Conservation (phyloP, 2,329 filamentous ascomycete species). For the Epichloe scottii region DNA sequence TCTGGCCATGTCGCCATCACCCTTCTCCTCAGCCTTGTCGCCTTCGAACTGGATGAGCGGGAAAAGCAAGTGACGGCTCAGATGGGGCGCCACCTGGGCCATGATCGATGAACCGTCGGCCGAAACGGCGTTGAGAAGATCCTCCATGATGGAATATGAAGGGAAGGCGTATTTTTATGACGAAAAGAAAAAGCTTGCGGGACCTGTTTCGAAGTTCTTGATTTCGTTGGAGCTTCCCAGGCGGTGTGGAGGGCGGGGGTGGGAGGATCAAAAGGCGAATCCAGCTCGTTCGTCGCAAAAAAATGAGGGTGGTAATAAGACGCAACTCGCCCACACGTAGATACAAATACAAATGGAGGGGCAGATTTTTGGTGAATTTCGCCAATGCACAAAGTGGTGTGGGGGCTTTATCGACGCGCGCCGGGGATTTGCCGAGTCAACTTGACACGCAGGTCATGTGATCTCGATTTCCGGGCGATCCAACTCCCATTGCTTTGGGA, state of each 20-base stretch:
- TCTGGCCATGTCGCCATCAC: conserved; percentile 41
- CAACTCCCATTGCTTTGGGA: not conserved
- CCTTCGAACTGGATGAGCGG: conserved; percentile 87
- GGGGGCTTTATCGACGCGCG: conserved; percentile 15
- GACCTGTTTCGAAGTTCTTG: not conserved
- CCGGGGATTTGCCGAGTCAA: conserved; percentile 22
- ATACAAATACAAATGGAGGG: conserved; percentile 23
- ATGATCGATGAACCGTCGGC: conserved; percentile 68
- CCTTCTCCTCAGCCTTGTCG: conserved; percentile 67
- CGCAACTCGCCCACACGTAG: conserved; percentile 7
- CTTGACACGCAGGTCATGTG: conserved; percentile 23
- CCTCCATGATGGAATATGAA: conserved; percentile 21
- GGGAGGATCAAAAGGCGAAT: not conserved
- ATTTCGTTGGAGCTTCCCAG: not conserved
- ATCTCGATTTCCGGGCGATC: conserved; percentile 9
- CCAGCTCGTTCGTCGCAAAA: conserved; percentile 2
- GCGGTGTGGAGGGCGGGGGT: not conserved
- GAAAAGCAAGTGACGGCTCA: conserved; percentile 94
- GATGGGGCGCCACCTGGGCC: conserved; percentile 77
- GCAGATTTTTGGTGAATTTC: conserved; percentile 31
- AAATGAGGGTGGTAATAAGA: conserved; percentile 2
- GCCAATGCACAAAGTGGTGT: conserved; percentile 25
- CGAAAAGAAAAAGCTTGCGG: not conserved
- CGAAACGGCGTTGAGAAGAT: conserved; percentile 37
- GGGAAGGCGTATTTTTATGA: not conserved